Evolutionary conservation across 2,329 filamentous ascomycete genomes (phyloP).

Genomic region (Phialophora tarda): DNA sequence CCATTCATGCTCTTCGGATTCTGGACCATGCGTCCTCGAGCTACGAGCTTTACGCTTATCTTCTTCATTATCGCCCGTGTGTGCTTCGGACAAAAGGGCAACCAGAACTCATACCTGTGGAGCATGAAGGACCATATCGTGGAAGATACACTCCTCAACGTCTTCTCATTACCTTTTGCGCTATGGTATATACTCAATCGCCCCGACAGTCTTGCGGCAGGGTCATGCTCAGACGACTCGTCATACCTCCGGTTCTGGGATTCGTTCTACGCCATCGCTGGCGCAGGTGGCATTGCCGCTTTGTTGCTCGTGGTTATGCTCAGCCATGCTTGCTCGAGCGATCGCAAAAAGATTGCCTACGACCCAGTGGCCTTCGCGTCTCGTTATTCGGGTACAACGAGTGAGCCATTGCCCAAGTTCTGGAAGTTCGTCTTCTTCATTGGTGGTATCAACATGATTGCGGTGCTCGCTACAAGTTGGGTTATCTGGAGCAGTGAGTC

Average conservation of each 20-base stretch:
- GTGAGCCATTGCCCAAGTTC: constrained; percentile 3
- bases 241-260: constrained; percentile 12
- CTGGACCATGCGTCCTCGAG: constrained; percentile 18
- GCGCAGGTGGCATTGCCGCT: background rate
- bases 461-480: constrained; percentile 6
- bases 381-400: background rate
- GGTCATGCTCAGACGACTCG: constrained; percentile 2
- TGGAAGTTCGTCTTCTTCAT: constrained; percentile 11
- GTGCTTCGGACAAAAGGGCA: constrained; percentile 8
- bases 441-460: constrained; percentile 11
- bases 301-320: constrained; percentile 8
- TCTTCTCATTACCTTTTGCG: constrained; percentile 9
- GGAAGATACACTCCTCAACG: constrained; percentile 12
- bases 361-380: background rate
- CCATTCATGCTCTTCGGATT: constrained; percentile 15
- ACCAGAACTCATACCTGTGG: constrained; percentile 11
- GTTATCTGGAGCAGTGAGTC: constrained; percentile 17
- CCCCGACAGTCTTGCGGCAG: constrained; percentile 1
- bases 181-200: constrained; percentile 14
- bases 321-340: constrained; percentile 9
- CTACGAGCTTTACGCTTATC: constrained; percentile 6
- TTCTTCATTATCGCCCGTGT: constrained; percentile 14
- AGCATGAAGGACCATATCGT: constrained; percentile 11
- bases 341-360: constrained; percentile 1
- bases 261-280: constrained; percentile 15